Evolutionary conservation across 164 flowering plant genomes (phyloP), one percentile per base, ranked within the genome.

Genomic region (Sedum album): DNA sequence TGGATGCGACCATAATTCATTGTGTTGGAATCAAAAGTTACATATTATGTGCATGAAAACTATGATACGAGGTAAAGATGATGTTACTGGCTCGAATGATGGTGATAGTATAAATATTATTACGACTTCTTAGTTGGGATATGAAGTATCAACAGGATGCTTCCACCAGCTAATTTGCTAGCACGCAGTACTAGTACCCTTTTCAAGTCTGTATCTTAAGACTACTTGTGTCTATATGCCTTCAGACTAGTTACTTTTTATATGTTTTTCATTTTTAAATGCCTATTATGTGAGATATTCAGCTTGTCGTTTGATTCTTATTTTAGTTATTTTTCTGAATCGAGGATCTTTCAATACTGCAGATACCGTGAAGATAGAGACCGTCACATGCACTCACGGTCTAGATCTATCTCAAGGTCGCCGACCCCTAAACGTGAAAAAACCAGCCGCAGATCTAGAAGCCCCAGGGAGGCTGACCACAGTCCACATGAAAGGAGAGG

Each of bases 51-150:
- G 76, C 72, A 84, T 67, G 86, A 82, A 76, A 70, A 70, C 44
- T 74, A 66, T 69, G 71, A 68, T 70, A 72, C 62, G 7, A 84
- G 92, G 96, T 85, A 84, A 89, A 83, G 73, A 79, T 80, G 68
- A 64, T 68, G 70, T 74, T 81, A 44, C 42, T 31, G 35, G 42
- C 26, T 51, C 64, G n/a, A 76, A 66, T 78, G 76, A 70, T 77
- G 70, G 70, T 72, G 71, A 73, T 70, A 67, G 41, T 69, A 68
- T 67, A 60, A 62, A 66, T 70, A 18, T 39, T 13, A 33, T 31
- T 64, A 33, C 4, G 38, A 35, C 38, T 35, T 63, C 14, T 63
- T 31, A 26, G 9, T 55, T 25, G 30, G 60, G 25, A 23, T 13
- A 55, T 55, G 60, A 11, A 26, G 31, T 55, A 21, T 64, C 26